Percentiles rank a stretch among this genome's conserved stretches.
These are phyloP conservation scores for Tuber melanosporum DNA, from an alignment of 495 filamentous ascomycete species.

Conservation along the genomic window DNA sequence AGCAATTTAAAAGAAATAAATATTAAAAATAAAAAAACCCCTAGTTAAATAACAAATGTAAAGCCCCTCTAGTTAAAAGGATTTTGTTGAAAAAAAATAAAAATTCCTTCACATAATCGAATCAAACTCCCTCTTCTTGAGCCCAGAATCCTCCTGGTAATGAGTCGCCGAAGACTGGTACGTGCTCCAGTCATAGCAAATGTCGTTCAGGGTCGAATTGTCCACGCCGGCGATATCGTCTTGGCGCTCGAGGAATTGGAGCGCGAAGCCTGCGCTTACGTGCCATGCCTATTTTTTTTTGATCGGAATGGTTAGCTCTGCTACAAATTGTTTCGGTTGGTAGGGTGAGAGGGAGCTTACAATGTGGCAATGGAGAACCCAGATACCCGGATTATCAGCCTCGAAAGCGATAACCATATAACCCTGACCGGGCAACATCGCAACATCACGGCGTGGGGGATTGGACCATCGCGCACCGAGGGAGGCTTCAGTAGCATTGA, in stretches of 20 bases:
- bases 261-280: slow-evolving; percentile 45
- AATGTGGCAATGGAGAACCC: slow-evolving; percentile 43
- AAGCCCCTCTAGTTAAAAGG: not conserved
- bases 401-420: slow-evolving; percentile 52
- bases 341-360: slow-evolving; percentile 12
- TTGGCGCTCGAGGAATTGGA: slow-evolving; percentile 49
- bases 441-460: slow-evolving; percentile 57
- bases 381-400: slow-evolving; percentile 51
- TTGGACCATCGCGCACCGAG: slow-evolving; percentile 45
- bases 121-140: slow-evolving; percentile 19
- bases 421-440: slow-evolving; percentile 50
- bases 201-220: slow-evolving; percentile 39
- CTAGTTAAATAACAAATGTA: not conserved
- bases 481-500: slow-evolving; percentile 33
- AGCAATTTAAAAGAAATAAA: not conserved
- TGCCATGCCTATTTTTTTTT: slow-evolving; percentile 50
- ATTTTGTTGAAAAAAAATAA: not conserved
- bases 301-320: slow-evolving; percentile 46
- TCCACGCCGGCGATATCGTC: slow-evolving; percentile 33
- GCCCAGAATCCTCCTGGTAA: slow-evolving; percentile 23
- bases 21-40: not conserved
- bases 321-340: not conserved
- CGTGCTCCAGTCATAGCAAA: slow-evolving; percentile 19
- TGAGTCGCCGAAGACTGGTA: slow-evolving; percentile 17
- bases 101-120: not conserved